Evolutionary conservation across 1,284 basidiomycete species (phyloP).

Genomic region (Cryptococcus amylolentus): DNA sequence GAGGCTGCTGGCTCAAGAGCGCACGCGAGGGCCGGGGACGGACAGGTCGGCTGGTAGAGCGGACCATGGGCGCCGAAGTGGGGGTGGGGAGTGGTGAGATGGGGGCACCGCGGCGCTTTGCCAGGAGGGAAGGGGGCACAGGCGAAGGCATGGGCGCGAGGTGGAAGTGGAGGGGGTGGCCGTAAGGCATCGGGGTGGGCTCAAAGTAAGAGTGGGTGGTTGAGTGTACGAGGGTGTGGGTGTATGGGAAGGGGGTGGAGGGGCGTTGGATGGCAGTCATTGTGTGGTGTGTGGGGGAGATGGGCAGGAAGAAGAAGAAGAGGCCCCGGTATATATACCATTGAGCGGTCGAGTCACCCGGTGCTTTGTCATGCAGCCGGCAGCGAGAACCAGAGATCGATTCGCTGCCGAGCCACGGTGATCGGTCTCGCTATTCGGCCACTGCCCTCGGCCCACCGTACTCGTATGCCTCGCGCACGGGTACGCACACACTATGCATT

Average conservation of each 20-base stretch:
- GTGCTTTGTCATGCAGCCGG: not conserved
- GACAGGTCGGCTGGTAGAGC: slow-evolving; percentile 1
- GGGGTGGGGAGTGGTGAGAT: not conserved
- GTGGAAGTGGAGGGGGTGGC: slow-evolving; percentile 36
- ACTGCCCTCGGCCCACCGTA: too few relatives aligned
- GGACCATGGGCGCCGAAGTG: not conserved
- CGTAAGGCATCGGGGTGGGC: slow-evolving; percentile 4
- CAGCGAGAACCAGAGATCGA: too few relatives aligned
- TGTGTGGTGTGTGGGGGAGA: not conserved
- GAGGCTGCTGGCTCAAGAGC: not conserved
- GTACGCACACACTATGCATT: too few relatives aligned
- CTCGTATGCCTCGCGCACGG: too few relatives aligned
- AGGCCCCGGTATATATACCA: not conserved
- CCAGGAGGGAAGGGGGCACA: slow-evolving; percentile 33
- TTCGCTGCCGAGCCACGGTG: too few relatives aligned
- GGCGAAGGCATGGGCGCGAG: slow-evolving; percentile 25
- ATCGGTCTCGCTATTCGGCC: too few relatives aligned
- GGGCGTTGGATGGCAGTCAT: slow-evolving; percentile 18
- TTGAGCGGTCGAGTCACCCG: not conserved
- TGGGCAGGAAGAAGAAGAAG: not conserved
- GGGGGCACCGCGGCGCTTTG: slow-evolving; percentile 17
- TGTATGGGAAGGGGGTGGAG: slow-evolving; percentile 26
- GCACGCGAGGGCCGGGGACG: not conserved
- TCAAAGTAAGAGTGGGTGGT: slow-evolving; percentile 10
- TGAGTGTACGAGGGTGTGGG: slow-evolving; percentile 15